Conservation (phyloP, 2,329 filamentous ascomycete genomes). For the Camillea tinctor region DNA sequence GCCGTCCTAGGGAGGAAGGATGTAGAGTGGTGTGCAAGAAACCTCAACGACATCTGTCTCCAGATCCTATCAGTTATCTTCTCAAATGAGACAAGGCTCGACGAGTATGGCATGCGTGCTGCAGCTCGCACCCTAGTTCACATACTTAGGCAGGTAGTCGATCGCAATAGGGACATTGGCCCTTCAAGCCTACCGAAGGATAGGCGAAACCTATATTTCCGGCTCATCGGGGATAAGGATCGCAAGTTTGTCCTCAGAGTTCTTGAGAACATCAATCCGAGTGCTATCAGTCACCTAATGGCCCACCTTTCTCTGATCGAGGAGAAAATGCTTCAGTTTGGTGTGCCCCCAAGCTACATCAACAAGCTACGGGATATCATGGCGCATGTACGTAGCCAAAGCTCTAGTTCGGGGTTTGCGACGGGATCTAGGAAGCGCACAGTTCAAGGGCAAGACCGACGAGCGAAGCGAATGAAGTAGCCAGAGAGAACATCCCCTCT, state of each 20-base stretch:
- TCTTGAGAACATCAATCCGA: constrained; percentile 31
- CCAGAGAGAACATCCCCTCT: not conserved
- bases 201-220: constrained; percentile 47
- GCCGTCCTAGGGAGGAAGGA: constrained; percentile 32
- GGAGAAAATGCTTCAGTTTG: constrained; percentile 23
- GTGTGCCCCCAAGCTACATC: constrained; percentile 29
- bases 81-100: constrained; percentile 37
- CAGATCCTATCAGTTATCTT: constrained; percentile 45
- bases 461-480: constrained; percentile 27
- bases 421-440: constrained; percentile 21
- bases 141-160: constrained; percentile 46
- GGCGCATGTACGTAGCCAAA: constrained; percentile 23
- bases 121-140: constrained; percentile 49
- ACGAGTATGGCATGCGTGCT: constrained; percentile 39
- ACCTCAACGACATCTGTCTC: constrained; percentile 42
- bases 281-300: constrained; percentile 19
- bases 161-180: constrained; percentile 39
- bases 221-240: constrained; percentile 46
- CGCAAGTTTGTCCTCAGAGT: constrained; percentile 45
- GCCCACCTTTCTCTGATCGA: constrained; percentile 35
- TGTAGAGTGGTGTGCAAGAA: constrained; percentile 49
- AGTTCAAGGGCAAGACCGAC: constrained; percentile 19
- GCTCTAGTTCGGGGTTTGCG: constrained; percentile 6
- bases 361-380: constrained; percentile 32
- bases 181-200: constrained; percentile 21